Evolutionary conservation across 2,329 filamentous ascomycete species (phyloP).

Genomic region (Nannizzia gypsea): DNA sequence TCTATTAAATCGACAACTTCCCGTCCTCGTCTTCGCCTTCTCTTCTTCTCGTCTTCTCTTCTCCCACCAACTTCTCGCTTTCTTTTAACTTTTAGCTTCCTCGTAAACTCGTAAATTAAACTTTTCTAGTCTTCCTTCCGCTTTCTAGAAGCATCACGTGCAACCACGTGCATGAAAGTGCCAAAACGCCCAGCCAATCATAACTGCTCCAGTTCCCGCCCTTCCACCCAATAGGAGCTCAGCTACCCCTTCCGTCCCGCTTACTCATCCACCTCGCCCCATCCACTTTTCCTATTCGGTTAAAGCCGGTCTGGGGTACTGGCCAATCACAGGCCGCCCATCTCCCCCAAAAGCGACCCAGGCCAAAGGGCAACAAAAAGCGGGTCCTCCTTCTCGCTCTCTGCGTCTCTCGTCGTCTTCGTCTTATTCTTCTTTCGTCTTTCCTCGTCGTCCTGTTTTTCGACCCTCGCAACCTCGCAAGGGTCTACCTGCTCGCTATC

Average conservation of each 20-base stretch:
- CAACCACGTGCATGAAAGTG: not conserved
- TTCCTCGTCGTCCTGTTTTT: not conserved
- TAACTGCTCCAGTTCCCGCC: not conserved
- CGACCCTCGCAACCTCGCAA: not conserved
- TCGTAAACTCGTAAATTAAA: not conserved
- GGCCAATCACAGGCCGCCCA: not conserved
- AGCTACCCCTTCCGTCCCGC: not conserved
- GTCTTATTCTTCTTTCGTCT: not conserved
- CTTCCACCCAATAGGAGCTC: not conserved
- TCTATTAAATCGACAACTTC: not conserved
- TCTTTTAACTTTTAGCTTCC: too few species aligned
- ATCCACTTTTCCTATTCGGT: not conserved
- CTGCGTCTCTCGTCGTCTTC: too few species aligned
- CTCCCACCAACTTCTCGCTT: not conserved
- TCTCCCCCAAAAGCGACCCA: not conserved
- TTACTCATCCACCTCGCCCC: not conserved
- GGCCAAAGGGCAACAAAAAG: not conserved
- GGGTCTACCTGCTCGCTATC: not conserved
- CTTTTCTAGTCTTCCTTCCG: not conserved
- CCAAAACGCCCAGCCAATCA: not conserved
- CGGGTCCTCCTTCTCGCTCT: not conserved
- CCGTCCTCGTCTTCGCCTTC: not conserved
- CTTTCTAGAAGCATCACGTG: not conserved
- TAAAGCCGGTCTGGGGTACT: not conserved
- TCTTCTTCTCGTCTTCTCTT: not conserved